phyloP scores from a whole-genome alignment of 23 red algal species.

The Gracilaria domingensis region DNA sequence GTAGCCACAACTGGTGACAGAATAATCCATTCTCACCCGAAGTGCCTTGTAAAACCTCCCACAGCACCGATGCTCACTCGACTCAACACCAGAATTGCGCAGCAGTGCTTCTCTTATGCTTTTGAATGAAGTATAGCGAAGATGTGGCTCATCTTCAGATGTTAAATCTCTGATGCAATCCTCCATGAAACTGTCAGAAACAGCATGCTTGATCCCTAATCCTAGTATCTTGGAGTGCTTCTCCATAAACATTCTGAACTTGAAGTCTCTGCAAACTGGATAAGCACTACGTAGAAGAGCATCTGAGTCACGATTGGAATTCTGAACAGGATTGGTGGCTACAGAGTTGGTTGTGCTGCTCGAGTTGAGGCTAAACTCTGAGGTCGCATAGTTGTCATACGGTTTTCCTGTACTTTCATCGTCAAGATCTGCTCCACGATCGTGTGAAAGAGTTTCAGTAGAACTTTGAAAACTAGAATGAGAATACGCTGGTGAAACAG shows the following conservation, averaged over 20 bases:
- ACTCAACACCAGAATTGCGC: background rate
- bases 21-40: background rate
- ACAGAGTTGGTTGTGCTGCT: too few species aligned
- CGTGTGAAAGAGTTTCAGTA: too few species aligned
- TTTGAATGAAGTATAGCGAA: background rate
- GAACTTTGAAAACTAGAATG: too few species aligned
- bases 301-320: background rate
- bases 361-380: too few species aligned
- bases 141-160: background rate
- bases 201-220: slow-evolving; percentile 12
- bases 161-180: background rate
- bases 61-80: background rate
- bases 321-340: too few species aligned
- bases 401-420: too few species aligned
- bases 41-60: background rate
- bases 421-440: too few species aligned
- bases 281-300: background rate
- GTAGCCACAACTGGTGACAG: background rate
- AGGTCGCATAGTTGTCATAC: too few species aligned
- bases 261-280: background rate
- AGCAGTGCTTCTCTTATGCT: background rate
- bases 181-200: background rate
- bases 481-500: too few species aligned
- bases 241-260: background rate
- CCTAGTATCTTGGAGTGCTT: background rate